A percentile compares a stretch with the other conserved stretches of the same genome.
Conservation (phyloP, 2,329 filamentous ascomycete genomes). For the Massarina eburnea region DNA sequence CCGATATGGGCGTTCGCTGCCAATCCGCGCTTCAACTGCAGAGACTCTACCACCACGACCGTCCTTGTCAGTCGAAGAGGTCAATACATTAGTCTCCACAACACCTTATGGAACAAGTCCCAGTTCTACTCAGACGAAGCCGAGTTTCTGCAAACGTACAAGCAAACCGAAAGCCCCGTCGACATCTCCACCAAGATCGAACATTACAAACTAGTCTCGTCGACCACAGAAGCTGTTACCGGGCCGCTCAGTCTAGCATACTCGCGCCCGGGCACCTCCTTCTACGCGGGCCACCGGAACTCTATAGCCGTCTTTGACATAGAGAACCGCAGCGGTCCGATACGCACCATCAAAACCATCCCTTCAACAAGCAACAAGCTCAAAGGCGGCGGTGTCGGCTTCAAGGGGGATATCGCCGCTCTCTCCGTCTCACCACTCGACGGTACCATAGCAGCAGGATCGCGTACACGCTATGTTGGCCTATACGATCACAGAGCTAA, state of each 20-base stretch:
- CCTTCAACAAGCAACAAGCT: constrained; percentile 48
- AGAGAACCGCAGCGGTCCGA: constrained; percentile 50
- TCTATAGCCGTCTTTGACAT: constrained; percentile 60
- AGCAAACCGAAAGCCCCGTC: constrained; percentile 11
- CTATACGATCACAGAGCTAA: constrained; percentile 58
- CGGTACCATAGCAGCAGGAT: constrained; percentile 58
- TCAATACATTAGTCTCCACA: constrained; percentile 59
- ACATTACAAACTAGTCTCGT: constrained; percentile 58
- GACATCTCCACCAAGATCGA: constrained; percentile 41
- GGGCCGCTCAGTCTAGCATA: constrained; percentile 60
- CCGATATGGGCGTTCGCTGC: constrained; percentile 57
- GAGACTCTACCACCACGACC: constrained; percentile 52
- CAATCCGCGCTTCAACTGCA: constrained; percentile 58
- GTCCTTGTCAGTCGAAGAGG: constrained; percentile 56
- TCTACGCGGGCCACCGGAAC: constrained; percentile 60
- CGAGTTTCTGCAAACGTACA: constrained; percentile 4
- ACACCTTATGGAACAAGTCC: constrained; percentile 51
- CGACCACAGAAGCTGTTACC: constrained; percentile 59
- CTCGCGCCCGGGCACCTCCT: constrained; percentile 49
- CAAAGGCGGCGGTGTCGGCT: constrained; percentile 50
- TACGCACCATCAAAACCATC: constrained; percentile 46
- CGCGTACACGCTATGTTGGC: constrained; percentile 57
- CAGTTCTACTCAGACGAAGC: constrained; percentile 6
- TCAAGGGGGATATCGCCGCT: constrained; percentile 59
- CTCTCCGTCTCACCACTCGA: constrained; percentile 44